Percentiles rank a stretch among this genome's conserved stretches.
These are phyloP conservation scores for Dendrostoma leiphaemia DNA, from an alignment of 2,329 filamentous ascomycete genomes.

Conservation along the genomic window DNA sequence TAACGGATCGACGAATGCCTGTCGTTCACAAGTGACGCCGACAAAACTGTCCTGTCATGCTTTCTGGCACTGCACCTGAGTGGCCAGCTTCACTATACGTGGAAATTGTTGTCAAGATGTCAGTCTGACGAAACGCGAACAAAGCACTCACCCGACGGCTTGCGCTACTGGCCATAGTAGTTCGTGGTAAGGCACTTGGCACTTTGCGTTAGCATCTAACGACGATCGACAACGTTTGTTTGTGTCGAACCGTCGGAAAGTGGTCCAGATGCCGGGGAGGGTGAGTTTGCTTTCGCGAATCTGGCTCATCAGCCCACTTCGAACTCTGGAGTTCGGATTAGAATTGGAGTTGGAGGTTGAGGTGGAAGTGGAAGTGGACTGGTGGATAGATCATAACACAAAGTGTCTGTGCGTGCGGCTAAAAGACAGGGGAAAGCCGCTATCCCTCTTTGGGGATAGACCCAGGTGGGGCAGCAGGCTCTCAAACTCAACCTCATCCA, in stretches of 20 bases:
- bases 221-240: neutral
- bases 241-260: too few relatives aligned
- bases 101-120: neutral
- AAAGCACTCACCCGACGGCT: neutral
- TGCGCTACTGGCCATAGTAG: neutral
- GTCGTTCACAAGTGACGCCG: conserved; percentile 1
- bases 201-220: neutral
- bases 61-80: neutral
- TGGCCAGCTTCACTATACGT: neutral
- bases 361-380: too few relatives aligned
- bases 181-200: too few relatives aligned
- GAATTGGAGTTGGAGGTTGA: too few relatives aligned
- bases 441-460: neutral
- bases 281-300: too few relatives aligned
- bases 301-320: too few relatives aligned
- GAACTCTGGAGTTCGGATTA: too few relatives aligned
- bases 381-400: too few relatives aligned
- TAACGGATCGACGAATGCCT: too few relatives aligned
- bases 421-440: neutral
- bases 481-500: conserved; percentile 11
- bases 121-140: neutral
- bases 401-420: neutral
- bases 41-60: too few relatives aligned
- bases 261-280: too few relatives aligned
- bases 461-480: conserved; percentile 1